Conservation (phyloP, 768 basidiomycete genomes). For the Termitomyces sp. region DNA sequence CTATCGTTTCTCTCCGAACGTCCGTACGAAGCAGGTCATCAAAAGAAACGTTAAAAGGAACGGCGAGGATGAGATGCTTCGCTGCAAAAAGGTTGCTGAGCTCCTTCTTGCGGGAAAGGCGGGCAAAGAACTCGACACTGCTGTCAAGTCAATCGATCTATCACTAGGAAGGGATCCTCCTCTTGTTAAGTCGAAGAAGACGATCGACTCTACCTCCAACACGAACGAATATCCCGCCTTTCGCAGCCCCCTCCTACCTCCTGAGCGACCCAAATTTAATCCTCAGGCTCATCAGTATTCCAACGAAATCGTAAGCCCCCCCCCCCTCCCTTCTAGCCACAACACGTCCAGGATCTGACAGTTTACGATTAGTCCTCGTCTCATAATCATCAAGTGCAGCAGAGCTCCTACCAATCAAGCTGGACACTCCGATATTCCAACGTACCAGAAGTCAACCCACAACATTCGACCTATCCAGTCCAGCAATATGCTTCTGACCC, state of each 20-base stretch:
- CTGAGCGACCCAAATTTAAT: neutral
- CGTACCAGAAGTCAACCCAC: neutral
- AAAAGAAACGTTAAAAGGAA: slow-evolving; percentile 51
- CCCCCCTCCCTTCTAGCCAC: neutral
- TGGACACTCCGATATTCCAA: slow-evolving; percentile 2
- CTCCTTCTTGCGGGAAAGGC: slow-evolving; percentile 44
- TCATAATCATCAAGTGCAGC: neutral
- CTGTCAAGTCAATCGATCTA: slow-evolving; percentile 29
- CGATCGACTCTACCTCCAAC: neutral
- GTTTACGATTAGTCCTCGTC: neutral
- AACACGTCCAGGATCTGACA: neutral
- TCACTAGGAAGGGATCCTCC: slow-evolving; percentile 8
- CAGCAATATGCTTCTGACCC: slow-evolving; percentile 1
- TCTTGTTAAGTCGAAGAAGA: slow-evolving; percentile 2
- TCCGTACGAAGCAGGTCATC: slow-evolving; percentile 35
- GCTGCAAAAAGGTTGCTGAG: slow-evolving; percentile 45
- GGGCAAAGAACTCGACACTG: slow-evolving; percentile 41
- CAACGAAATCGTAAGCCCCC: neutral
- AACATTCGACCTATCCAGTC: neutral
- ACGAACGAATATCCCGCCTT: slow-evolving; percentile 17
- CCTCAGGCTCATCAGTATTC: neutral
- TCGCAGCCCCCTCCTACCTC: slow-evolving; percentile 25
- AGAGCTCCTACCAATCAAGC: neutral
- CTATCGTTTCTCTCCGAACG: slow-evolving; percentile 47
- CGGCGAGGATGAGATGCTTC: slow-evolving; percentile 37